Conservation (phyloP, 768 basidiomycete species). For the Cystobasidium tubakii region DNA sequence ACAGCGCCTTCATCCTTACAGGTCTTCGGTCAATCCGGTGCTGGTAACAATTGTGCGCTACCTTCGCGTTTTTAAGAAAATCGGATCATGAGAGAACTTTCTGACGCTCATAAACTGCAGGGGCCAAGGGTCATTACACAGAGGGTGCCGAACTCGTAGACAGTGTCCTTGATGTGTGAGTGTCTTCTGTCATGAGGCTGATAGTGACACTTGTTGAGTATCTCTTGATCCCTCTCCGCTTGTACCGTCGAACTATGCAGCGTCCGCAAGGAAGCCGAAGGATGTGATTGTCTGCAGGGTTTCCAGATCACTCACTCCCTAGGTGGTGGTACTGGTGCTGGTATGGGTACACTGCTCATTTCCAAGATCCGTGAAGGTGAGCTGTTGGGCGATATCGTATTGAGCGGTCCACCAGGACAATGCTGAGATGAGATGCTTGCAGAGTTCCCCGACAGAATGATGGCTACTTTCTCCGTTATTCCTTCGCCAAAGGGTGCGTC, state of each 20-base stretch:
- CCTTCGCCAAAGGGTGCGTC: conserved; percentile 72
- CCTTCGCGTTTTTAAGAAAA: neutral
- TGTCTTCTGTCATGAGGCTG: neutral
- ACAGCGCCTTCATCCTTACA: neutral
- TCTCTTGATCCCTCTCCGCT: too few relatives aligned
- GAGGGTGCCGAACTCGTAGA: conserved; percentile 95
- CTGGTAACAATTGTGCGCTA: conserved; percentile 30
- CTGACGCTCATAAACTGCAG: neutral
- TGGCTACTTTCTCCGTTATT: conserved; percentile 99
- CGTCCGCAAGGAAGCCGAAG: conserved; percentile 97
- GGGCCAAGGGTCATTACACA: conserved; percentile 80
- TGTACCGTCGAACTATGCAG: neutral
- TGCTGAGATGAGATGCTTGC: conserved; percentile 51
- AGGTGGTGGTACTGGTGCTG: conserved; percentile 98
- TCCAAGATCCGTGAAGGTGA: conserved; percentile 89
- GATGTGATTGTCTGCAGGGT: conserved; percentile 92
- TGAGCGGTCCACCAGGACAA: neutral
- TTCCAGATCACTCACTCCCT: conserved; percentile 99
- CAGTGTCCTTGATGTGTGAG: conserved; percentile 78
- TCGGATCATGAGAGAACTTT: too few relatives aligned
- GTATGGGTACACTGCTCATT: conserved; percentile 98
- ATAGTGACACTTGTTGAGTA: too few relatives aligned
- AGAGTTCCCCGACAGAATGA: conserved; percentile 99
- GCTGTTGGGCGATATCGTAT: neutral
- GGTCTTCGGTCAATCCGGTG: conserved; percentile 80